Conservation (phyloP, 495 filamentous ascomycete species). For the Trichocladium uniseriatum region DNA sequence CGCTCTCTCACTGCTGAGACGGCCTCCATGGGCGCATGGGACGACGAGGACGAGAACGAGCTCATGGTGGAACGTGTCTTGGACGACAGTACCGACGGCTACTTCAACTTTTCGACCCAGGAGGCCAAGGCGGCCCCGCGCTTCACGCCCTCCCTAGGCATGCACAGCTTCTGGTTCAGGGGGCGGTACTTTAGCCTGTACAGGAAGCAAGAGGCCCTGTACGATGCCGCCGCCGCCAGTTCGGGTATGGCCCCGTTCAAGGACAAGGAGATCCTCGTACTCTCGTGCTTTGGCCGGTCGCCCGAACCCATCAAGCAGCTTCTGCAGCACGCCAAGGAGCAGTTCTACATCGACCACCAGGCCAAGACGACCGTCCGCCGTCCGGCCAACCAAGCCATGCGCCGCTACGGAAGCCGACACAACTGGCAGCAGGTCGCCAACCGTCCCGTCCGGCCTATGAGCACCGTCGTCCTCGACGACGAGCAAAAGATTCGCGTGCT, state of each 20-base stretch:
- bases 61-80: constrained; percentile 18
- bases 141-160: constrained; percentile 33
- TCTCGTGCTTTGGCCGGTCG: constrained; percentile 37
- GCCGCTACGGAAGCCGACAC: constrained; percentile 30
- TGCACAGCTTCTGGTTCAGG: constrained; percentile 35
- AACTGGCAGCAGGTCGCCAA: constrained; percentile 59
- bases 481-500: constrained; percentile 63
- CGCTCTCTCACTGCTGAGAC: constrained; percentile 52
- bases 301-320: constrained; percentile 54
- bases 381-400: constrained; percentile 28
- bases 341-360: constrained; percentile 38
- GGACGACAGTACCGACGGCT: constrained; percentile 26
- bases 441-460: constrained; percentile 65
- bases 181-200: constrained; percentile 31
- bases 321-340: constrained; percentile 45
- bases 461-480: constrained; percentile 73
- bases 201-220: constrained; percentile 30
- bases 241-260: constrained; percentile 24
- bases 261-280: constrained; percentile 32
- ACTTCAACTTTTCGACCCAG: constrained; percentile 39
- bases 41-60: constrained; percentile 40
- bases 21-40: constrained; percentile 41
- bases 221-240: constrained; percentile 12
- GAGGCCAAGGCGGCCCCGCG: constrained; percentile 29
- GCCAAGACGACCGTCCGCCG: constrained; percentile 43